Evolutionary conservation across 2,329 filamentous ascomycete genomes (phyloP), one percentile per base, ranked within the genome.

Genomic region (Cryphonectria radicalis): DNA sequence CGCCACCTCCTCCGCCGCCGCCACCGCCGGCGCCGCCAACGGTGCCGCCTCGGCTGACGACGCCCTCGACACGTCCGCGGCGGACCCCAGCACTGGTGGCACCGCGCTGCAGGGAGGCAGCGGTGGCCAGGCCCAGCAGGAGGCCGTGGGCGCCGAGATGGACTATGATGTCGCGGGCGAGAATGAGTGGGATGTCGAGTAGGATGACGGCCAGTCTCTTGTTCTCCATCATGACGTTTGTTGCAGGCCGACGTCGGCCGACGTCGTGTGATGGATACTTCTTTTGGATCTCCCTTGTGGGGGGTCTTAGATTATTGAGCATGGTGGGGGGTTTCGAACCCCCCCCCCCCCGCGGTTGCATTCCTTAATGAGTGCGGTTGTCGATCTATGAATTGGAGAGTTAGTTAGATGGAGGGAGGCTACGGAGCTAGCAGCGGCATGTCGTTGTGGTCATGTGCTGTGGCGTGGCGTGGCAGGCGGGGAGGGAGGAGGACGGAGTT

Each of bases 141-240:
- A 77, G 25, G 77, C 78, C 53, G 76, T 80, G 55, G 77, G 80
- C 62, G 80, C 80, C 4, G 81, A 86, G 63, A 84, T 87, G 84
- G 86, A 87, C 69, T 88, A 87, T 73, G 86, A 88, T 72, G 84
- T 87, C 25, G 86, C 82, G 3, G 86, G 86, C 62, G 85, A 87
- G 59, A 82, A 84, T 66, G 82, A 82, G 57, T 87, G 85, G 83
- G 82, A 78, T 74, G 74, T 77, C 42, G 68, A 72, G 13, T 72
- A 70, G 68, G 63, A 25, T 32, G 63, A 11, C 22, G 10, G 22
- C 8, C n/a, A 25, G 35, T 35, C 13, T 63, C 35, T 42, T 32
- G 14, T 28, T 6, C 1, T 59, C 32, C 25, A 19, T 59, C 25
- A 19, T 32, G 53, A 28, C 53, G 25, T 57, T 28, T 10, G 25